phyloP scores from a whole-genome alignment of 805 yeast species.

The Scheffersomyces spartinae region DNA sequence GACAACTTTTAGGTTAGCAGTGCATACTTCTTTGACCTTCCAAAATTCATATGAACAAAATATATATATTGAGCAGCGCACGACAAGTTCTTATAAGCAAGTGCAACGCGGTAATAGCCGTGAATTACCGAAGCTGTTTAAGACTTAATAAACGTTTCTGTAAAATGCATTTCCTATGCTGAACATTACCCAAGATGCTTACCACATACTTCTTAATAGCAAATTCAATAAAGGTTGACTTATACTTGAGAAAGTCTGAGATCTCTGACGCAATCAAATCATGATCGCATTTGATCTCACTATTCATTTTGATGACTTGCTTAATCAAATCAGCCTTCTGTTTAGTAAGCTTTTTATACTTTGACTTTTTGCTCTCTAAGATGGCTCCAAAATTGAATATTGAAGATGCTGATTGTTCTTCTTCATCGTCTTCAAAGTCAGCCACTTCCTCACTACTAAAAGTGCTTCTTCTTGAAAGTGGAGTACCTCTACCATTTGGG shows the following conservation, averaged over 20 bases:
- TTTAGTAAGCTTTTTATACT: conserved; percentile 32
- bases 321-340: conserved; percentile 29
- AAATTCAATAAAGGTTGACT: conserved; percentile 26
- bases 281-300: conserved; percentile 40
- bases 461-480: conserved; percentile 9
- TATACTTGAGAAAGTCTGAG: conserved; percentile 44
- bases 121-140: too few relatives aligned
- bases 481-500: conserved; percentile 12
- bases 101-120: too few relatives aligned
- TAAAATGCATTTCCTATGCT: too few relatives aligned
- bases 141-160: too few relatives aligned
- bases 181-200: too few relatives aligned
- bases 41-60: too few relatives aligned
- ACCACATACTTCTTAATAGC: conserved; percentile 25
- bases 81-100: too few relatives aligned
- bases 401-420: conserved; percentile 8
- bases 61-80: too few relatives aligned
- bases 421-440: conserved; percentile 3
- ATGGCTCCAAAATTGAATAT: conserved; percentile 26
- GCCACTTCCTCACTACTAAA: conserved; percentile 4
- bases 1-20: too few relatives aligned
- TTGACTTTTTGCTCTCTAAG: conserved; percentile 41
- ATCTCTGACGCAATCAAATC: conserved; percentile 54
- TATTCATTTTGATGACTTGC: conserved; percentile 30
- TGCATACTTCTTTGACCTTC: too few relatives aligned